Evolutionary conservation across 164 flowering plant genomes (phyloP).

Genomic region (Vitis cinerea): DNA sequence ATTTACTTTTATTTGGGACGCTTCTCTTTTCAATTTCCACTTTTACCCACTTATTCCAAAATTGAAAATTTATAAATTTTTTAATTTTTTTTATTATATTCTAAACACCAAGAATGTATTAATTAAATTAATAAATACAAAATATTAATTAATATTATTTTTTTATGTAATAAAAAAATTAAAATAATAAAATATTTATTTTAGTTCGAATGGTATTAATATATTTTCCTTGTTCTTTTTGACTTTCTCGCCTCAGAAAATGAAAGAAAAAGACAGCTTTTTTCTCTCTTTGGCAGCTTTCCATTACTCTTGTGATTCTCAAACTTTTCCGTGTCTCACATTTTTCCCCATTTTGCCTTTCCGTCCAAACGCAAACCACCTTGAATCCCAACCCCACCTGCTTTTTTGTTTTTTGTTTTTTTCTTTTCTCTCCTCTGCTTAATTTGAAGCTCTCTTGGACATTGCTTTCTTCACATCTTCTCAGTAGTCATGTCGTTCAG

Average conservation of each 20-base stretch:
- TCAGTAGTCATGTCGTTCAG: constrained; percentile 30
- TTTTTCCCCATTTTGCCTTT: not conserved
- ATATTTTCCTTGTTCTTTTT: not conserved
- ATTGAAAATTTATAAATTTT: too few relatives aligned
- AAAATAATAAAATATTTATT: too few relatives aligned
- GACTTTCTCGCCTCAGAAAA: constrained; percentile 1
- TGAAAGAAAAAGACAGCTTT: not conserved
- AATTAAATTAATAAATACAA: too few relatives aligned
- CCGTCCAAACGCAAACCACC: not conserved
- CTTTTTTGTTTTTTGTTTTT: not conserved
- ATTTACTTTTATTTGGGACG: too few relatives aligned
- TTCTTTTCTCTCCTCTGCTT: not conserved
- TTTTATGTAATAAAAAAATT: too few relatives aligned
- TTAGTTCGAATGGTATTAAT: too few relatives aligned
- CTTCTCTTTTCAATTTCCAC: not conserved
- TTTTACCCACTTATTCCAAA: too few relatives aligned
- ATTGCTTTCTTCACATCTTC: not conserved
- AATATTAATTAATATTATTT: too few relatives aligned
- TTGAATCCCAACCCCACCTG: not conserved
- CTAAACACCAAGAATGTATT: too few relatives aligned
- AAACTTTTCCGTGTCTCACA: not conserved
- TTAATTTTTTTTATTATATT: too few relatives aligned
- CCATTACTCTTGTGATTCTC: not conserved
- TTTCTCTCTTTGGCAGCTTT: not conserved
- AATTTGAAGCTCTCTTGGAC: not conserved